Evolutionary conservation across 1,284 basidiomycete genomes (phyloP).

Genomic region (Puccinia hordei): DNA sequence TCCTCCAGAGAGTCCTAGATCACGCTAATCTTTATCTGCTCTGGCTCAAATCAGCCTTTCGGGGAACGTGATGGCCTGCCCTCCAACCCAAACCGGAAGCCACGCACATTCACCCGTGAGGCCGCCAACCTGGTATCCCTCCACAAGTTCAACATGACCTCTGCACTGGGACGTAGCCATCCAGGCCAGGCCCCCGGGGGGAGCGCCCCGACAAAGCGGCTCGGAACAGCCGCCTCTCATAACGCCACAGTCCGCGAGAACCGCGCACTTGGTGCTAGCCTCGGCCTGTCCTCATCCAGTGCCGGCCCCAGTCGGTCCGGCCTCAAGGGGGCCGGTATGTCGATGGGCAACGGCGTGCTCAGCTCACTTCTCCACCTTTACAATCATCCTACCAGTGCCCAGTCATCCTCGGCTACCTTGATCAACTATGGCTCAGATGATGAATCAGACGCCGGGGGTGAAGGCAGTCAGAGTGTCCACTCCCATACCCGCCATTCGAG

Average conservation of each 20-base stretch:
- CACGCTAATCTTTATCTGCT: not conserved
- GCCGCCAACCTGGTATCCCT: constrained; percentile 47
- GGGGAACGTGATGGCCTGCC: constrained; percentile 49
- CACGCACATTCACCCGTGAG: constrained; percentile 47
- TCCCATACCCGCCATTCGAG: not conserved
- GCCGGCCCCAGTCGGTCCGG: not conserved
- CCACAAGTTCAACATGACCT: constrained; percentile 43
- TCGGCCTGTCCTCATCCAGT: not conserved
- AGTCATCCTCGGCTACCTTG: constrained; percentile 44
- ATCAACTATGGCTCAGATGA: constrained; percentile 47
- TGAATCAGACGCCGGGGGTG: constrained; percentile 24
- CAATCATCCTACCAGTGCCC: constrained; percentile 40
- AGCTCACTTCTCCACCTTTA: constrained; percentile 46
- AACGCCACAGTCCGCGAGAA: constrained; percentile 19
- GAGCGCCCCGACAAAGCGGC: not conserved
- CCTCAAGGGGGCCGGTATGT: constrained; percentile 1
- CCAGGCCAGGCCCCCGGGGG: not conserved
- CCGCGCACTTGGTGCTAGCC: not conserved
- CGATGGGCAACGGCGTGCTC: constrained; percentile 43
- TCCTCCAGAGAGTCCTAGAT: not conserved
- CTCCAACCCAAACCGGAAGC: constrained; percentile 41
- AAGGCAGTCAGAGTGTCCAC: not conserved
- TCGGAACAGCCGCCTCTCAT: constrained; percentile 13
- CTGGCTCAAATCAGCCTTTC: constrained; percentile 30
- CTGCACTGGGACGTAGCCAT: not conserved